Percentiles rank a stretch among this genome's conserved stretches.
phyloP scores from a whole-genome alignment of 148 eudicot species.

The Rhododendron molle region DNA sequence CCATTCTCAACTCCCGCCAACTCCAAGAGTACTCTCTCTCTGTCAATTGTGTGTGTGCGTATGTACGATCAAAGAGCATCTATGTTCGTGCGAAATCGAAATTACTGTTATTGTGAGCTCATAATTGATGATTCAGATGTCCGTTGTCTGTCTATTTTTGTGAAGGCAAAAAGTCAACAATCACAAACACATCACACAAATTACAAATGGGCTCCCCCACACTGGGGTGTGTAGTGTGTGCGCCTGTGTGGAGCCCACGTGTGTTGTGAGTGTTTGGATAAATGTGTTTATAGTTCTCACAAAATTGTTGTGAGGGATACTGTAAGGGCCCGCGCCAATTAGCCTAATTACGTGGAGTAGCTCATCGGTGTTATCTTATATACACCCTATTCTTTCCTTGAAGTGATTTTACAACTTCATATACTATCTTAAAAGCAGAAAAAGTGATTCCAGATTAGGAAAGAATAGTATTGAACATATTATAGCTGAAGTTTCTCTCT shows the following conservation, averaged over 20 bases:
- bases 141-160: not conserved
- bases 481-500: not conserved
- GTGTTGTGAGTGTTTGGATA: too few relatives aligned
- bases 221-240: too few relatives aligned
- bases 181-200: too few relatives aligned
- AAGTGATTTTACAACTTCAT: not conserved
- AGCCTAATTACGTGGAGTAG: too few relatives aligned
- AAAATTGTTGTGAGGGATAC: too few relatives aligned
- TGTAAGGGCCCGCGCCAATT: too few relatives aligned
- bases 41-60: not conserved
- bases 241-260: too few relatives aligned
- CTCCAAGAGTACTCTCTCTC: conserved; percentile 40
- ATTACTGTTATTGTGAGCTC: not conserved
- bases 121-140: not conserved
- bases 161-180: too few relatives aligned
- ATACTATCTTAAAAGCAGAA: not conserved
- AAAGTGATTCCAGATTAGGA: not conserved
- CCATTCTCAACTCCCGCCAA: conserved; percentile 61
- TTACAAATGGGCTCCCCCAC: too few relatives aligned
- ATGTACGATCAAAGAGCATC: not conserved
- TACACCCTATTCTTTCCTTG: too few relatives aligned
- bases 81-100: not conserved
- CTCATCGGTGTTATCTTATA: too few relatives aligned
- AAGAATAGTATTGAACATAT: not conserved
- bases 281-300: too few relatives aligned